Percentiles rank a stretch among this genome's conserved stretches.
phyloP scores from a whole-genome alignment of 2,329 filamentous ascomycete genomes.

The Stagonosporopsis vannaccii region DNA sequence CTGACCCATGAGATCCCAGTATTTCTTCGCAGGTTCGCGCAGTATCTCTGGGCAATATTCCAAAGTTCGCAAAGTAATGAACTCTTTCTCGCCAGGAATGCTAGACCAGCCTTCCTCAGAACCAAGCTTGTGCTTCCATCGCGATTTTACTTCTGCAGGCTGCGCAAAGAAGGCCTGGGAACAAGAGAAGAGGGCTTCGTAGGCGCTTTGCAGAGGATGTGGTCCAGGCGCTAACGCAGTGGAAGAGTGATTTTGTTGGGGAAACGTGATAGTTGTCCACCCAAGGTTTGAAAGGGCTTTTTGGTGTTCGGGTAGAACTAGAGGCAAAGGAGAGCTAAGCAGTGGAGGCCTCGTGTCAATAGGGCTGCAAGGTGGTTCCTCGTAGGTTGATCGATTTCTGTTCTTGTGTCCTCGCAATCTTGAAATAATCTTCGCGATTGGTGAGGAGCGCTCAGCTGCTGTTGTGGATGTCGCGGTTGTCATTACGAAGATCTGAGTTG shows the following conservation, averaged over 20 bases:
- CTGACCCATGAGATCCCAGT: constrained; percentile 44
- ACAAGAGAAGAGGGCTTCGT: constrained; percentile 38
- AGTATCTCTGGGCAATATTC: constrained; percentile 43
- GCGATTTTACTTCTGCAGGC: constrained; percentile 31
- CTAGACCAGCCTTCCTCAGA: constrained; percentile 48
- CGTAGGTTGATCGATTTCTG: not conserved
- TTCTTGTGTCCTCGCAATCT: constrained; percentile 25
- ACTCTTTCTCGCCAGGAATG: constrained; percentile 49
- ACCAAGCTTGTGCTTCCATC: constrained; percentile 44
- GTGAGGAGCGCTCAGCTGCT: constrained; percentile 26
- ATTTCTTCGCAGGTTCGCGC: constrained; percentile 36
- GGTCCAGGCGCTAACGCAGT: not conserved
- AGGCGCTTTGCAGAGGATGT: constrained; percentile 44
- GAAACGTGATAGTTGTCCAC: constrained; percentile 48
- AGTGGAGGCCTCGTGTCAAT: constrained; percentile 33
- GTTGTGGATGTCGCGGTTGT: constrained; percentile 23
- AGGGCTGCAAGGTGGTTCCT: not conserved
- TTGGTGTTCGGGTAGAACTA: constrained; percentile 46
- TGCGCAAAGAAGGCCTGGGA: constrained; percentile 44
- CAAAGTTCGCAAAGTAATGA: constrained; percentile 47
- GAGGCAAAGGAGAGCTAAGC: constrained; percentile 32
- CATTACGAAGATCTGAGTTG: constrained; percentile 22
- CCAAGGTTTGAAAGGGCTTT: constrained; percentile 40
- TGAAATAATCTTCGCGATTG: constrained; percentile 42
- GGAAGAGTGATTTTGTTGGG: constrained; percentile 9